These are phyloP conservation scores for Leccinum olivaceopallidum DNA, from an alignment of 768 basidiomycete genomes.

Conservation along the genomic window DNA sequence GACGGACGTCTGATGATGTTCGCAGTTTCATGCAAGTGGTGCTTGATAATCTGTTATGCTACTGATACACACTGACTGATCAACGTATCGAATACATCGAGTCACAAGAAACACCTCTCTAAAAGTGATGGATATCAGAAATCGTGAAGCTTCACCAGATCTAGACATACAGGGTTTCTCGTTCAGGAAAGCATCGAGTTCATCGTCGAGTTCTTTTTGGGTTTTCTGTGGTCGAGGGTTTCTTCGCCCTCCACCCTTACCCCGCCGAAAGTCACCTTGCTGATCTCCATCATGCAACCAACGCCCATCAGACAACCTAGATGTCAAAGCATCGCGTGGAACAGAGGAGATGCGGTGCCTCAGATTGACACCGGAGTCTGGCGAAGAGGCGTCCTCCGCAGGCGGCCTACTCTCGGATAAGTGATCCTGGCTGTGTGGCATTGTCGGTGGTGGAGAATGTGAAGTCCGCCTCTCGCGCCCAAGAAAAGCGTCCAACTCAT, in stretches of 20 bases:
- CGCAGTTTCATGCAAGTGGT: not conserved
- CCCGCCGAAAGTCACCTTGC: conserved; percentile 27
- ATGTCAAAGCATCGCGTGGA: conserved; percentile 22
- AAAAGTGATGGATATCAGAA: conserved; percentile 7
- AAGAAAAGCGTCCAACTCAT: conserved; percentile 71
- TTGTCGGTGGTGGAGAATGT: conserved; percentile 52
- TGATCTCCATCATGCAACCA: conserved; percentile 25
- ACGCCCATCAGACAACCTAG: conserved; percentile 20
- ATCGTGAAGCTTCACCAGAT: not conserved
- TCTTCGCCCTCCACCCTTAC: conserved; percentile 39
- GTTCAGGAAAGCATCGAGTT: conserved; percentile 76
- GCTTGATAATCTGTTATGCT: conserved; percentile 7
- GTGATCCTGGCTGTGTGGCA: conserved; percentile 64
- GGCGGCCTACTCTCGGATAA: conserved; percentile 54
- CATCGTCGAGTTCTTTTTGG: conserved; percentile 79
- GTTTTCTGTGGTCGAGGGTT: conserved; percentile 51
- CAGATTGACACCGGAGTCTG: conserved; percentile 43
- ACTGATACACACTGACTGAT: conserved; percentile 5
- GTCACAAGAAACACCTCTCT: not conserved
- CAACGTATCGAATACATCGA: not conserved
- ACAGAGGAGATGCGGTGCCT: conserved; percentile 48
- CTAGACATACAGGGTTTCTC: conserved; percentile 38
- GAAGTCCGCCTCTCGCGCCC: conserved; percentile 43
- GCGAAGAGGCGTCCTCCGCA: conserved; percentile 53
- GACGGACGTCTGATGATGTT: not conserved